A percentile compares a stretch with the other conserved stretches of the same genome.
These are phyloP conservation scores for Puccinellia tenuiflora DNA, from an alignment of 176 grass and related monocot genomes.

Conservation along the genomic window DNA sequence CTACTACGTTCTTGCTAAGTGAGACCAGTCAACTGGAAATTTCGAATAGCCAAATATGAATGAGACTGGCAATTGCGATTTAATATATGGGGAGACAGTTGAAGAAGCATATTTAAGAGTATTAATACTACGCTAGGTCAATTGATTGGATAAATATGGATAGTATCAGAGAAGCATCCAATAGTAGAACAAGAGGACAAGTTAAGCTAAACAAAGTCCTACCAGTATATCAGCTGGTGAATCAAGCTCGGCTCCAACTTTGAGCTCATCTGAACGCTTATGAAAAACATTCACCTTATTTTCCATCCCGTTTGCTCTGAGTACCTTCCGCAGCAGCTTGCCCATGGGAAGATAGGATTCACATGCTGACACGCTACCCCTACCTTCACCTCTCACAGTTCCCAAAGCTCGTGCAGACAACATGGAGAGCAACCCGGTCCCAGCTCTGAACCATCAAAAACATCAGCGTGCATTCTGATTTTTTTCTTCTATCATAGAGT, in stretches of 20 bases:
- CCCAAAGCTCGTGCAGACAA: conserved; percentile 63
- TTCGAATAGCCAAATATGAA: background rate
- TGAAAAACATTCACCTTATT: conserved; percentile 62
- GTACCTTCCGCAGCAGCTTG: conserved; percentile 69
- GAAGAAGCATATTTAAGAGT: background rate
- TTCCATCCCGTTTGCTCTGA: conserved; percentile 67
- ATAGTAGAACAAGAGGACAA: background rate
- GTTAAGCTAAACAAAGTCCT: background rate
- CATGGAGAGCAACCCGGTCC: conserved; percentile 92
- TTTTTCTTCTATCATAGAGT: conserved; percentile 8
- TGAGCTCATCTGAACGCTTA: conserved; percentile 79
- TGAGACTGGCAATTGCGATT: background rate
- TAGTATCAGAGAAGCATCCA: background rate
- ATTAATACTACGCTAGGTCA: background rate
- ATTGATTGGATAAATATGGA: background rate
- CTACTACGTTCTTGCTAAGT: background rate
- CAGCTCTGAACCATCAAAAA: conserved; percentile 53
- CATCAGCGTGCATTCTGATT: conserved; percentile 19
- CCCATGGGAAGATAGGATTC: conserved; percentile 95
- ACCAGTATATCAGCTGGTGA: conserved; percentile 74
- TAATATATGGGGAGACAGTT: background rate
- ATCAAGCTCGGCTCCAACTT: conserved; percentile 53
- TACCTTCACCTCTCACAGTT: conserved; percentile 29
- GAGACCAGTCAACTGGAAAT: background rate
- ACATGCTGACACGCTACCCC: conserved; percentile 53